Percentiles rank a stretch among this genome's conserved stretches.
These are phyloP conservation scores for Magnusiomyces paraingens DNA, from an alignment of 1,139 yeast species.

Conservation along the genomic window DNA sequence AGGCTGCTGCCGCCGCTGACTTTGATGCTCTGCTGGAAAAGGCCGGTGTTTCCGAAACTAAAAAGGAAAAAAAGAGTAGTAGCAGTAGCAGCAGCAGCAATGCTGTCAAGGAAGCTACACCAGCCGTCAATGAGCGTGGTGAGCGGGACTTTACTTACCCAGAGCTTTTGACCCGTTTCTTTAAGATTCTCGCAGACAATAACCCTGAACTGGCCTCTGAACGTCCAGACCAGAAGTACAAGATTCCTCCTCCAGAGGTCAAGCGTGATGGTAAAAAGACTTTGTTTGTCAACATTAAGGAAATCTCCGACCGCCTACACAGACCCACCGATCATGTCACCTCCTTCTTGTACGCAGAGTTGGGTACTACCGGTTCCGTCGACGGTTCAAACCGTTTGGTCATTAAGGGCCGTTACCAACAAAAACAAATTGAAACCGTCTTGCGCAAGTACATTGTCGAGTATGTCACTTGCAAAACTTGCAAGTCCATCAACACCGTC, in stretches of 20 bases:
- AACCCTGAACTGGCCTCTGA: slow-evolving; percentile 99
- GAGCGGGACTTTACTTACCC: slow-evolving; percentile 69
- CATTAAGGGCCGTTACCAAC: slow-evolving; percentile 96
- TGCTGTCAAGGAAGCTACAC: slow-evolving; percentile 16
- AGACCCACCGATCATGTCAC: slow-evolving; percentile 96
- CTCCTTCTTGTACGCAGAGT: slow-evolving; percentile 93
- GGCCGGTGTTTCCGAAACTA: slow-evolving; percentile 69
- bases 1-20: slow-evolving; percentile 56
- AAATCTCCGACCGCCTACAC: slow-evolving; percentile 87
- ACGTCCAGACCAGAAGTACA: slow-evolving; percentile 83
- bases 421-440: slow-evolving; percentile 94
- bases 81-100: slow-evolving; percentile 12
- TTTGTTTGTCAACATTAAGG: slow-evolving; percentile 91
- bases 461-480: slow-evolving; percentile 97
- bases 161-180: slow-evolving; percentile 74
- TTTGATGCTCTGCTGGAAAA: slow-evolving; percentile 86
- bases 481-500: slow-evolving; percentile 96
- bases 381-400: slow-evolving; percentile 97
- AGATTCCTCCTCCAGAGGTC: slow-evolving; percentile 96
- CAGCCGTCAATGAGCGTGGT: slow-evolving; percentile 29
- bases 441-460: slow-evolving; percentile 94
- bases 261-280: slow-evolving; percentile 99
- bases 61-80: slow-evolving; percentile 16
- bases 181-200: slow-evolving; percentile 76
- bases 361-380: slow-evolving; percentile 98